These are phyloP conservation scores for Pascua guehoae DNA, from an alignment of 1,284 basidiomycete species.

Conservation along the genomic window DNA sequence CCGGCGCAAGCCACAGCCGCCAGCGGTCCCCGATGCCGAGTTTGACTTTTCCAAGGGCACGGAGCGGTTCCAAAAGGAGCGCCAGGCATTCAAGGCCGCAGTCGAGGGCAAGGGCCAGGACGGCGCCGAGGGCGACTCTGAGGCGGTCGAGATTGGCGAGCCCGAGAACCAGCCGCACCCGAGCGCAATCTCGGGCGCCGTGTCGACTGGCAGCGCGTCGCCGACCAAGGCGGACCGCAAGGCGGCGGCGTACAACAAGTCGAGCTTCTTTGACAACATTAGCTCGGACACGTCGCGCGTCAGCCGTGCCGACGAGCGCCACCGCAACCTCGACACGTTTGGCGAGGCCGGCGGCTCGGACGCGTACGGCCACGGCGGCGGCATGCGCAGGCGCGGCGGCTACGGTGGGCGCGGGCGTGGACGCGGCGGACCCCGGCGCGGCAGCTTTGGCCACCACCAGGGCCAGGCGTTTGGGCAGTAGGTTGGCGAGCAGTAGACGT, in stretches of 20 bases:
- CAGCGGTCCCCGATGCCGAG: conserved; percentile 41
- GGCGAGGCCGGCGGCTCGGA: conserved; percentile 39
- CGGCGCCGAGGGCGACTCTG: conserved; percentile 1
- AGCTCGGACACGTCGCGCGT: conserved; percentile 31
- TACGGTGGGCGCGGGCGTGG: conserved; percentile 16
- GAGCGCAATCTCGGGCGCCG: conserved; percentile 18
- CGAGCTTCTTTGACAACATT: conserved; percentile 43
- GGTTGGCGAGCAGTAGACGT: not conserved
- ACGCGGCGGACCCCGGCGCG: conserved; percentile 9
- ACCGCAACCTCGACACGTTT: conserved; percentile 45
- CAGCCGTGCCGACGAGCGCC: conserved; percentile 38
- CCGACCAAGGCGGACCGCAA: conserved; percentile 5
- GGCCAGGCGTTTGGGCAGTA: not conserved
- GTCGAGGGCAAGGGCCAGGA: conserved; percentile 5
- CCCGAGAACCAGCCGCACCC: conserved; percentile 34
- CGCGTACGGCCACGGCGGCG: conserved; percentile 12
- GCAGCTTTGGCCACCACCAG: not conserved
- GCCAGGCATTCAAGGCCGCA: conserved; percentile 23
- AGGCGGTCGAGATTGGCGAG: conserved; percentile 19
- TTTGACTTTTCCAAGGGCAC: conserved; percentile 43
- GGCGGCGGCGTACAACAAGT: conserved; percentile 33
- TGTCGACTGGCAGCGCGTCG: not conserved
- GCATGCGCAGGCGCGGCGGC: conserved; percentile 8
- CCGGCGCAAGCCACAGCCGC: conserved; percentile 23
- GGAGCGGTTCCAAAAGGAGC: conserved; percentile 37